Evolutionary conservation across 1,284 basidiomycete genomes (phyloP).

Genomic region (Athelia sp.): DNA sequence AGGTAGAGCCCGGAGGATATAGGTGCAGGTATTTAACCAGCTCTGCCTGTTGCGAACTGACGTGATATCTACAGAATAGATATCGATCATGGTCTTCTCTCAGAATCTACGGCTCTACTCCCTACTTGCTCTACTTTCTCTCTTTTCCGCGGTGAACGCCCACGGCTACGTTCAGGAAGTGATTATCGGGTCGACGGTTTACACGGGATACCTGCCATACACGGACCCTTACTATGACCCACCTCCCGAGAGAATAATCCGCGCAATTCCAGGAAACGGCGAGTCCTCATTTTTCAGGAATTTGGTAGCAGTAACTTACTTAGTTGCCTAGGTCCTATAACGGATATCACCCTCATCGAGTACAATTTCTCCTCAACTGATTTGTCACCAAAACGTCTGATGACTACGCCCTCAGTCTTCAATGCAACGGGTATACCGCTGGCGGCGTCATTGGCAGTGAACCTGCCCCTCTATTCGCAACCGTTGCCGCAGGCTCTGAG

Average conservation of each 20-base stretch:
- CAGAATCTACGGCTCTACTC: too few species aligned
- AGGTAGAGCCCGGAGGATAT: too few species aligned
- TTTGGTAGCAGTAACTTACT: neutral
- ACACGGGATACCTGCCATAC: constrained; percentile 32
- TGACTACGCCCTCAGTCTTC: constrained; percentile 22
- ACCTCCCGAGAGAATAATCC: constrained; percentile 38
- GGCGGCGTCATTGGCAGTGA: constrained; percentile 31
- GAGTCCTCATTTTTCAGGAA: too few species aligned
- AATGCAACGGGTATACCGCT: constrained; percentile 38
- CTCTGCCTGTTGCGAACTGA: too few species aligned
- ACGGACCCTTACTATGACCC: constrained; percentile 31
- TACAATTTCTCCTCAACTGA: constrained; percentile 8
- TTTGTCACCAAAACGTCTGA: neutral
- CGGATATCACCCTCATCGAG: constrained; percentile 25
- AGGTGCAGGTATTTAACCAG: too few species aligned
- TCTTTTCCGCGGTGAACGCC: constrained; percentile 10
- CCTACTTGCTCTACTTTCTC: neutral
- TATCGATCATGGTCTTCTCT: too few species aligned
- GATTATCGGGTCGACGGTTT: constrained; percentile 21
- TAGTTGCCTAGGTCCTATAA: constrained; percentile 14
- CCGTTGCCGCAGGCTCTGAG: constrained; percentile 37
- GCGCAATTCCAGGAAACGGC: constrained; percentile 44
- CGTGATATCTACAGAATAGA: too few species aligned
- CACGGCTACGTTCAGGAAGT: constrained; percentile 34
- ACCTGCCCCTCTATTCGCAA: constrained; percentile 39